phyloP scores from a whole-genome alignment of 768 basidiomycete genomes.

The Pulveroboletus ravenelii region DNA sequence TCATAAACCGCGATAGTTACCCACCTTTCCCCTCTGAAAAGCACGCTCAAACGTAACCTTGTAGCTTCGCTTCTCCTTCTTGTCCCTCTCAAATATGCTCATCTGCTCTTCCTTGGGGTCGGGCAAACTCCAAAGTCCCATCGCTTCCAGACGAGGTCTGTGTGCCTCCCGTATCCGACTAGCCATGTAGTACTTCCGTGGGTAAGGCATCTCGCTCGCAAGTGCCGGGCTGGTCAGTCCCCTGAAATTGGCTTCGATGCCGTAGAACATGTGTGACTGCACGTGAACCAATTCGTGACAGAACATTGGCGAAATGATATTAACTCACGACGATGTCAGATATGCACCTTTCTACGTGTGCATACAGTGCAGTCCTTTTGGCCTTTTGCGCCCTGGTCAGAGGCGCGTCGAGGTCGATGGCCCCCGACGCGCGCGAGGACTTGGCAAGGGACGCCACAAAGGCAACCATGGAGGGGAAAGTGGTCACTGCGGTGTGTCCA shows the following conservation, averaged over 20 bases:
- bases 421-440: constrained; percentile 25
- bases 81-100: constrained; percentile 30
- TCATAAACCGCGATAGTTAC: neutral
- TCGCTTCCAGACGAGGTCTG: constrained; percentile 53
- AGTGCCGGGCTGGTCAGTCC: constrained; percentile 51
- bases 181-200: constrained; percentile 73
- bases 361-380: constrained; percentile 55
- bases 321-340: constrained; percentile 67
- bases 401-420: constrained; percentile 44
- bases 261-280: constrained; percentile 63
- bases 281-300: constrained; percentile 4
- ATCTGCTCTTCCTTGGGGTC: constrained; percentile 37
- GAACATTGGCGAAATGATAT: neutral
- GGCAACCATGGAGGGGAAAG: constrained; percentile 58
- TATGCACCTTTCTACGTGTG: constrained; percentile 60
- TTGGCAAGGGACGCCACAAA: constrained; percentile 54
- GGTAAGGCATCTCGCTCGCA: constrained; percentile 54
- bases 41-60: constrained; percentile 43
- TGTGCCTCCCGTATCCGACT: constrained; percentile 54
- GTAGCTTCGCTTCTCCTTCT: constrained; percentile 32
- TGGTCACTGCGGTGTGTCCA: constrained; percentile 45
- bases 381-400: constrained; percentile 47
- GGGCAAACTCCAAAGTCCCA: constrained; percentile 56
- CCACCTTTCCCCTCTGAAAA: constrained; percentile 61
- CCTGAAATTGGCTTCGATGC: constrained; percentile 58